Evolutionary conservation across 345 rosid genomes (phyloP).

Genomic region (Eutrema japonicum): DNA sequence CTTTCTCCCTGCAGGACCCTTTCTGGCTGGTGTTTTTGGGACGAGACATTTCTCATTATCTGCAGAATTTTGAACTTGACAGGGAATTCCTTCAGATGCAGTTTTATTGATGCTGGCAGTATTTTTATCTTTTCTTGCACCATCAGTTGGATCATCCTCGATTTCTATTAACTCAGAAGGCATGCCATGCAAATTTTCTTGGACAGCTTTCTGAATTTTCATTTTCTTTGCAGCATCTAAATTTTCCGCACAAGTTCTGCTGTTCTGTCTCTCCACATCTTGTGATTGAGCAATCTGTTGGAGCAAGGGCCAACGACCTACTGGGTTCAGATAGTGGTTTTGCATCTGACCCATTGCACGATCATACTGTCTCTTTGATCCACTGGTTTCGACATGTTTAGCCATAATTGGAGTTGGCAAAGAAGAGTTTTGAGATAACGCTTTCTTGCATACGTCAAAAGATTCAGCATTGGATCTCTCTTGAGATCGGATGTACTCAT

Average conservation of each 20-base stretch:
- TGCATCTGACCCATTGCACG: conserved; percentile 45
- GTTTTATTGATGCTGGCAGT: conserved; percentile 33
- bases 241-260: conserved; percentile 20
- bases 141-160: conserved; percentile 42
- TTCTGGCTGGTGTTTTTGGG: conserved; percentile 48
- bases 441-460: conserved; percentile 42
- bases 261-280: conserved; percentile 40
- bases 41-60: conserved; percentile 31
- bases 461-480: conserved; percentile 36
- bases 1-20: conserved; percentile 35
- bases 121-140: conserved; percentile 30
- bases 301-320: conserved; percentile 34
- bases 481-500: conserved; percentile 38
- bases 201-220: conserved; percentile 47
- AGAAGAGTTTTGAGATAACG: conserved; percentile 29
- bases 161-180: conserved; percentile 32
- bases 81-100: conserved; percentile 29
- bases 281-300: conserved; percentile 38
- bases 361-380: conserved; percentile 54
- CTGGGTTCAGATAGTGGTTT: conserved; percentile 26
- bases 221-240: conserved; percentile 49
- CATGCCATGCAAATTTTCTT: conserved; percentile 31
- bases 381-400: conserved; percentile 45
- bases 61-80: conserved; percentile 36
- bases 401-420: conserved; percentile 41